Evolutionary conservation across 179 eudicot species (phyloP), one percentile per base, ranked within the genome.

Genomic region (Beta macrorhiza): DNA sequence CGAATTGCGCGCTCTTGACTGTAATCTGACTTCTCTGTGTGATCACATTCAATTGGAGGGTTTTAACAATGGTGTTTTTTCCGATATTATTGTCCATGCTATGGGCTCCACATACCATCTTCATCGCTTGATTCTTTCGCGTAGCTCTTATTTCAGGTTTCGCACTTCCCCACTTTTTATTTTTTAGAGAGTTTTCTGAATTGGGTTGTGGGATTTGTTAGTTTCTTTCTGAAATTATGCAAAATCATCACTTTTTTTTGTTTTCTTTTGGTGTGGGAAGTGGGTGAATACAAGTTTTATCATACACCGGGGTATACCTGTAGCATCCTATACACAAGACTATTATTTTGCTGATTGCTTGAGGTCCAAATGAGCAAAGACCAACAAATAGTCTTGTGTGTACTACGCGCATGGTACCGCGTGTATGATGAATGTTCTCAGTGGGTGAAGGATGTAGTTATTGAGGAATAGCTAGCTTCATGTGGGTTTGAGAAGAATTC

Each of bases 61-160:
- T 7, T 96, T 96, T 81, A 90, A 85, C 58, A 89, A 89, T 64
- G 99, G 97, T 67, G 77, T 92, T 7, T 96, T 96, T 81, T 94
- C 94, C 56, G 99, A 96, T 78, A 88, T 96, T 74, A 83, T 96
- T 71, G 91, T 96, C 52, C 90, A 90, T 72, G 99, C 99, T 52
- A 91, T 92, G 97, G 97, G 91, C 63, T 86, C 92, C 68, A 82
- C 97, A 56, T 96, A 92, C 77, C 92, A 72, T 59, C 98, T 96
- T 29, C 99, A 96, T 84, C 99, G 98, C 76, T 90, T 96, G 61
- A 87, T 96, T 80, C 90, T 96, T 76, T 96, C 98, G 77, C 94
- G 99, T n/a, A 94, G 98, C 82, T 94, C 98, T 75, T 96, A 91
- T 77, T 95, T 95, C 87, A 90, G 98, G 99, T 93, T 7, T 56